phyloP scores from a whole-genome alignment of 305 asterid genomes.

The Fraxinus greggii region DNA sequence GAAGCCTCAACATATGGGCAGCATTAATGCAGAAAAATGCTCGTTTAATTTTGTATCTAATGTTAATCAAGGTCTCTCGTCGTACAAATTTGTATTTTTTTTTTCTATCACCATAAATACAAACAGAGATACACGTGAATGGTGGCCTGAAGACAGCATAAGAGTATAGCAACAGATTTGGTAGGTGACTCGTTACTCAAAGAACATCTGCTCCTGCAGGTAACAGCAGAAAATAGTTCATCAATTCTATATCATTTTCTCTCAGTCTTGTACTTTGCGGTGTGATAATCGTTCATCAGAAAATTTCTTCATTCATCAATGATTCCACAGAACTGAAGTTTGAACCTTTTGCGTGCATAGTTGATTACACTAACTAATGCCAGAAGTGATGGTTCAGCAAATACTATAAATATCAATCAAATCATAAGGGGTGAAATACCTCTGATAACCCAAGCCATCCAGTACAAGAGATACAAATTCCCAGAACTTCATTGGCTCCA shows the following conservation, averaged over 20 bases:
- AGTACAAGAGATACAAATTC: conserved; percentile 57
- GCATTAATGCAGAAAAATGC: not conserved
- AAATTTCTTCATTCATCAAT: not conserved
- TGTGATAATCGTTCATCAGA: not conserved
- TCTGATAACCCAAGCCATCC: conserved; percentile 67
- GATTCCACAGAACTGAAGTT: not conserved
- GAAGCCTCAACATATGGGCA: not conserved
- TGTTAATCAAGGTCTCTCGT: not conserved
- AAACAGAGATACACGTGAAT: not conserved
- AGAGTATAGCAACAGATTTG: not conserved
- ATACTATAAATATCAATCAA: conserved; percentile 23
- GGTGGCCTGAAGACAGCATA: not conserved
- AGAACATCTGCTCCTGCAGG: not conserved
- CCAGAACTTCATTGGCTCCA: conserved; percentile 66
- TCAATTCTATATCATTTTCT: not conserved
- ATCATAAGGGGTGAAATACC: conserved; percentile 44
- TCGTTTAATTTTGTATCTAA: not conserved
- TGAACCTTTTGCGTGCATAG: not conserved
- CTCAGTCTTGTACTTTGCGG: not conserved
- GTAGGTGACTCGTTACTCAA: not conserved
- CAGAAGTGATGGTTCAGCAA: conserved; percentile 16
- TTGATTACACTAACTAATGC: conserved; percentile 1
- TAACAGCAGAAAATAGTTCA: not conserved
- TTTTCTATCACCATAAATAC: not conserved
- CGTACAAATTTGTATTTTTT: not conserved